Evolutionary conservation across 371 early-diverging fungal genomes (phyloP).

Genomic region (Circinella umbellata): DNA sequence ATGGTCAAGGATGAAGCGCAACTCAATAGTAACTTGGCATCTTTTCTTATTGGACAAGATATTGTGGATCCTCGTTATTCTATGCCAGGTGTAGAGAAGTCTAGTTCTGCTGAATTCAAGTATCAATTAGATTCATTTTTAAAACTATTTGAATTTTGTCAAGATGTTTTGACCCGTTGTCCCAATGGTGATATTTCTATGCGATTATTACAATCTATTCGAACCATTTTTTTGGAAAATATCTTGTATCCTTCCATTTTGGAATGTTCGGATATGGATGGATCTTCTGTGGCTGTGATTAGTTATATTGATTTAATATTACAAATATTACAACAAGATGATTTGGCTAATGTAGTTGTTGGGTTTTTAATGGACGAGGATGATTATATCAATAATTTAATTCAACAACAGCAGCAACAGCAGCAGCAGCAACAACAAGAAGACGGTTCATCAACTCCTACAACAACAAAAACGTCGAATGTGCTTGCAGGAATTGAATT

Average conservation of each 20-base stretch:
- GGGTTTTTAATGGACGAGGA: conserved; percentile 70
- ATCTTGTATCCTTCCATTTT: conserved; percentile 86
- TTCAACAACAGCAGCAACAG: background rate
- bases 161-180: conserved; percentile 82
- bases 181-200: conserved; percentile 74
- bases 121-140: conserved; percentile 80
- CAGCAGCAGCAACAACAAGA: background rate
- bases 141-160: conserved; percentile 81
- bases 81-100: conserved; percentile 49
- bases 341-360: conserved; percentile 74
- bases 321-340: conserved; percentile 75
- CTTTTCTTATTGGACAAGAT: conserved; percentile 56
- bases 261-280: conserved; percentile 91
- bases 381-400: background rate
- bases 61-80: conserved; percentile 15
- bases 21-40: conserved; percentile 40
- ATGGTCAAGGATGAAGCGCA: conserved; percentile 54
- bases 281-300: conserved; percentile 88
- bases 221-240: conserved; percentile 80
- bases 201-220: conserved; percentile 69
- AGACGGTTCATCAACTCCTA: conserved; percentile 15
- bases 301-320: conserved; percentile 87
- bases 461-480: conserved; percentile 6
- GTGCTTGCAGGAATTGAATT: conserved; percentile 56
- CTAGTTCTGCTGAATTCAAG: conserved; percentile 70